These are phyloP conservation scores for Pseudomassariella vexata DNA, from an alignment of 2,329 filamentous ascomycete genomes.

Conservation along the genomic window DNA sequence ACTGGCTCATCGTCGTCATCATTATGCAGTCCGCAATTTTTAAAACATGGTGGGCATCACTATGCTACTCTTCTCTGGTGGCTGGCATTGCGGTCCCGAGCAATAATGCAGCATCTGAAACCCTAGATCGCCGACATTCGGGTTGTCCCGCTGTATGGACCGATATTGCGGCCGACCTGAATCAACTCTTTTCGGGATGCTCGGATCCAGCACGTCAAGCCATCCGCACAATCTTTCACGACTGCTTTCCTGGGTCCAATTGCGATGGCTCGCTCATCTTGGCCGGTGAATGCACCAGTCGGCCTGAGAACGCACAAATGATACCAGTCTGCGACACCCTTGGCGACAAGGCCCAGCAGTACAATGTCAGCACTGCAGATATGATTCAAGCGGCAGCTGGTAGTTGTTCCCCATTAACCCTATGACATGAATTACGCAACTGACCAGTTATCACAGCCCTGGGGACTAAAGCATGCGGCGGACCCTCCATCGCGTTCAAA, in stretches of 20 bases:
- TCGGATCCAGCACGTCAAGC: conserved; percentile 19
- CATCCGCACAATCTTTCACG: conserved; percentile 21
- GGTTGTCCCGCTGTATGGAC: conserved; percentile 20
- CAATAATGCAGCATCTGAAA: no score
- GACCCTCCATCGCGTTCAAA: conserved; percentile 17
- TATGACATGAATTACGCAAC: no score
- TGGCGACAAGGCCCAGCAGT: conserved; percentile 15
- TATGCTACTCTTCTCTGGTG: no score
- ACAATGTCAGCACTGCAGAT: conserved; percentile 19
- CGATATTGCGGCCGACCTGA: conserved; percentile 17
- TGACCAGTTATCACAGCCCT: no score
- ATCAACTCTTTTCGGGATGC: conserved; percentile 14
- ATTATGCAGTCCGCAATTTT: no score
- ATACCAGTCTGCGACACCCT: conserved; percentile 16
- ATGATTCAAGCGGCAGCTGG: conserved; percentile 22
- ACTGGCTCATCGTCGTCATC: no score
- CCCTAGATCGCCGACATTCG: no score
- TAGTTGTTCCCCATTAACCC: no score
- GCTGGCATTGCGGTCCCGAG: no score
- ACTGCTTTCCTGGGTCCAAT: conserved; percentile 21
- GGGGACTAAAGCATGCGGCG: conserved; percentile 16
- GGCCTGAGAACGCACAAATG: conserved; percentile 20
- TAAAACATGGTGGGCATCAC: no score
- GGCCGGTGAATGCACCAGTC: conserved; percentile 18
- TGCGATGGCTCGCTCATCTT: conserved; percentile 24